A percentile compares a stretch with the other conserved stretches of the same genome.
Conservation (phyloP, 164 flowering plant genomes). For the Kingdonia uniflora region DNA sequence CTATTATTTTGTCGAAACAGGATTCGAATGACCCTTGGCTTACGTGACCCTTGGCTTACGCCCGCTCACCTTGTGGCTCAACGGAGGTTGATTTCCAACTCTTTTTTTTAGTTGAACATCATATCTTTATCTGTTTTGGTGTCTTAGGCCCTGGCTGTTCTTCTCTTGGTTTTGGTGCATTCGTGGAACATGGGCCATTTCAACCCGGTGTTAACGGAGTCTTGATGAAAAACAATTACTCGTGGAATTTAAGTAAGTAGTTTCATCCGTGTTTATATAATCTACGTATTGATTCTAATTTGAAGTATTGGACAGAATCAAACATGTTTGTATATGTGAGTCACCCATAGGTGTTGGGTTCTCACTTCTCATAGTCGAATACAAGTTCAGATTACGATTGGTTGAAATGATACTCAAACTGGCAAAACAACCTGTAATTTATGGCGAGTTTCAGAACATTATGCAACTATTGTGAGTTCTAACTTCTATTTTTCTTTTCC, state of each 20-base stretch:
- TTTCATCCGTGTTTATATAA: neutral
- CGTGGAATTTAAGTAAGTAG: constrained; percentile 35
- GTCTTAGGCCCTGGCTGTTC: constrained; percentile 51
- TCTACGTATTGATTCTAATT: too few relatives aligned
- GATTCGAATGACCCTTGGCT: constrained; percentile 16
- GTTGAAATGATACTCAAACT: constrained; percentile 31
- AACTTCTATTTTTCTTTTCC: too few relatives aligned
- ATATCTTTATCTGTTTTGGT: too few relatives aligned
- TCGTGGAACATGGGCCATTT: constrained; percentile 42
- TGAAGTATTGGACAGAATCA: constrained; percentile 18
- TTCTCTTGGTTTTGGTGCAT: constrained; percentile 41
- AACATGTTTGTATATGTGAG: constrained; percentile 41
- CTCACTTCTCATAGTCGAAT: constrained; percentile 41
- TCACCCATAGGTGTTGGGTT: constrained; percentile 44
- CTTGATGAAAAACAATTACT: constrained; percentile 23
- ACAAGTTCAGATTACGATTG: constrained; percentile 22
- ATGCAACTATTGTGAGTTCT: too few relatives aligned
- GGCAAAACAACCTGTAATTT: constrained; percentile 11
- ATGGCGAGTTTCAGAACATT: too few relatives aligned
- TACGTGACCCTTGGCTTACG: constrained; percentile 21
- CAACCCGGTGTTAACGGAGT: constrained; percentile 21
- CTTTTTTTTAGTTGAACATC: too few relatives aligned
- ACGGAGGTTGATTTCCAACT: constrained; percentile 27
- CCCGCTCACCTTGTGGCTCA: constrained; percentile 39
- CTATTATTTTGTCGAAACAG: constrained; percentile 40